A percentile compares a stretch with the other conserved stretches of the same genome.
phyloP scores from a whole-genome alignment of 2,329 filamentous ascomycete species.

The Penicillium sp. region DNA sequence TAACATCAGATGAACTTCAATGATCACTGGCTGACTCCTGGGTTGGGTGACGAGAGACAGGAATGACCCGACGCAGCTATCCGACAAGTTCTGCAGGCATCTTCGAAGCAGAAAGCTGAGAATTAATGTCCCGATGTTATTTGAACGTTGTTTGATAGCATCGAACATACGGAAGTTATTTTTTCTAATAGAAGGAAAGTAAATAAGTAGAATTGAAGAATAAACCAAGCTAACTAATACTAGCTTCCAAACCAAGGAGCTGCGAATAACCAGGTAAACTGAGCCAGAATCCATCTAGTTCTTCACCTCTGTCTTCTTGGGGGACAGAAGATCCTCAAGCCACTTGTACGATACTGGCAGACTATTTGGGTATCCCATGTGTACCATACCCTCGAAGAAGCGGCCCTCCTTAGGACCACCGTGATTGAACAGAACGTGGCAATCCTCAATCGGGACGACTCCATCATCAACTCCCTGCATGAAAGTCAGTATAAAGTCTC shows the following conservation, averaged over 20 bases:
- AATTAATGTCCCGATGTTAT: not conserved
- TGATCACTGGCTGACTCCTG: no score
- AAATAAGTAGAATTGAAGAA: no score
- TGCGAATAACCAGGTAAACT: no score
- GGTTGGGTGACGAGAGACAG: no score
- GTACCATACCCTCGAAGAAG: constrained; percentile 63
- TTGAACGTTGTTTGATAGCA: no score
- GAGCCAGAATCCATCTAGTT: constrained; percentile 21
- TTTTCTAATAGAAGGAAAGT: no score
- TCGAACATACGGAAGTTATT: no score
- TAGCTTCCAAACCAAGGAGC: no score
- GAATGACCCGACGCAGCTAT: not conserved
- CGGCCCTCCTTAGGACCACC: constrained; percentile 68
- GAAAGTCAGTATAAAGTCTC: not conserved
- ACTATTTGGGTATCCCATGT: constrained; percentile 68
- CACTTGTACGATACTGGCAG: constrained; percentile 44
- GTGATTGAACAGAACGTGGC: constrained; percentile 66
- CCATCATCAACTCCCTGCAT: constrained; percentile 64
- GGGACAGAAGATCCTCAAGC: constrained; percentile 37
- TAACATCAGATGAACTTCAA: no score
- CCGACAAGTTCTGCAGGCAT: not conserved
- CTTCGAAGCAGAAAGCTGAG: not conserved
- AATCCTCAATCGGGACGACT: constrained; percentile 71
- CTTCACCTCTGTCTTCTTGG: constrained; percentile 21
- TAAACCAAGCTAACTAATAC: no score